Evolutionary conservation across 1,284 basidiomycete genomes (phyloP).

Genomic region (Papiliotrema terrestris): DNA sequence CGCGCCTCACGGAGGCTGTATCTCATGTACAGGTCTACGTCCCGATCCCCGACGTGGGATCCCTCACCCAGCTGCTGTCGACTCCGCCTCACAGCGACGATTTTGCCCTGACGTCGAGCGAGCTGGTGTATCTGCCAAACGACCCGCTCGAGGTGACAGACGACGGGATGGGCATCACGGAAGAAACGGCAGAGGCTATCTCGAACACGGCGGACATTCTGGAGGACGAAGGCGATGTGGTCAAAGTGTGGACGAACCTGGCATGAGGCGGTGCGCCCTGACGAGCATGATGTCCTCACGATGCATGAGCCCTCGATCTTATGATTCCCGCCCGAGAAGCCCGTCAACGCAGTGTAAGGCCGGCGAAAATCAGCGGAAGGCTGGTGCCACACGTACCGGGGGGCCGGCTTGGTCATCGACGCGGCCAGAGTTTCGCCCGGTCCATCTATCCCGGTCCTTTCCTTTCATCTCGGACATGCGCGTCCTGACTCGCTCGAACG

Average conservation of each 20-base stretch:
- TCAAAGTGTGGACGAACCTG: slow-evolving; percentile 46
- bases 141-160: slow-evolving; percentile 28
- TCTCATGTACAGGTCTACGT: slow-evolving; percentile 28
- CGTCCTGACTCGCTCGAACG: too few relatives aligned
- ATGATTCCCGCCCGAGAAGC: too few relatives aligned
- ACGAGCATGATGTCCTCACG: not conserved
- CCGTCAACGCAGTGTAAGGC: too few relatives aligned
- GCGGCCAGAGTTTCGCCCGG: too few relatives aligned
- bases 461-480: too few relatives aligned
- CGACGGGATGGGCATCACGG: slow-evolving; percentile 27
- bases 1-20: not conserved
- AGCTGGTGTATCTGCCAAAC: slow-evolving; percentile 36
- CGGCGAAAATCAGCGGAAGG: too few relatives aligned
- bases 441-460: too few relatives aligned
- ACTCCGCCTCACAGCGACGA: slow-evolving; percentile 13
- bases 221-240: slow-evolving; percentile 44
- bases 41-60: slow-evolving; percentile 21
- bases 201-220: slow-evolving; percentile 28
- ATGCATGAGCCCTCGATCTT: too few relatives aligned
- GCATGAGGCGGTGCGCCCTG: not conserved
- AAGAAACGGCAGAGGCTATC: slow-evolving; percentile 33
- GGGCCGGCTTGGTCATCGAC: too few relatives aligned
- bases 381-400: too few relatives aligned
- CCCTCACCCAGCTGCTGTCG: slow-evolving; percentile 20
- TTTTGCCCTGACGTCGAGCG: slow-evolving; percentile 29